phyloP scores from a whole-genome alignment of 1,284 basidiomycete species.

The Puccinia hordei region DNA sequence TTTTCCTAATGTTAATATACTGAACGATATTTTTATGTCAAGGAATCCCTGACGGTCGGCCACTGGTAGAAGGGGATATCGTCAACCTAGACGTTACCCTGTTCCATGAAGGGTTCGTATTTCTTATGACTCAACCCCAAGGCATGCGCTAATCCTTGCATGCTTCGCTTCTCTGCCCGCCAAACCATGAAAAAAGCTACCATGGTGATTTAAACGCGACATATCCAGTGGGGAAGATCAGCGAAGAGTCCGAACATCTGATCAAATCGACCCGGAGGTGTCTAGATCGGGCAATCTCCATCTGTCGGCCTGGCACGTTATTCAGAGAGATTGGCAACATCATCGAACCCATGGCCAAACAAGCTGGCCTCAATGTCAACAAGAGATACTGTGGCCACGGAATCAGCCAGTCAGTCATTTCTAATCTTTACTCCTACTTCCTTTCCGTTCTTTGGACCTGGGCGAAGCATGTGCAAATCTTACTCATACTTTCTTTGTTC shows the following conservation, averaged over 20 bases:
- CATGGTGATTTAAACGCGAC: conserved; percentile 85
- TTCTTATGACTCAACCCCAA: background rate
- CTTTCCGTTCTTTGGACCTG: conserved; percentile 64
- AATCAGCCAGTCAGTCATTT: conserved; percentile 66
- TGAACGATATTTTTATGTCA: conserved; percentile 10
- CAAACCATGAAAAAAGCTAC: conserved; percentile 62
- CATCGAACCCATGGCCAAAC: conserved; percentile 75
- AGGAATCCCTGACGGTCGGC: conserved; percentile 86
- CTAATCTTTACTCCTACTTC: conserved; percentile 61
- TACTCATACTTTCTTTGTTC: conserved; percentile 62
- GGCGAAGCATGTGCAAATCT: background rate
- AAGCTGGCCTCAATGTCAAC: conserved; percentile 78
- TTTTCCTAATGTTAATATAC: background rate
- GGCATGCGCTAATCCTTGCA: background rate
- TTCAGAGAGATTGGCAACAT: conserved; percentile 65
- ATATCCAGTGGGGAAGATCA: conserved; percentile 82
- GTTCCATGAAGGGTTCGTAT: conserved; percentile 60
- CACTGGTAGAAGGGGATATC: conserved; percentile 85
- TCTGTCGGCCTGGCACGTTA: conserved; percentile 55
- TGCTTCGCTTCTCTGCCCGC: conserved; percentile 17
- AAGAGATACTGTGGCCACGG: conserved; percentile 89
- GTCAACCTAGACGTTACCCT: conserved; percentile 76
- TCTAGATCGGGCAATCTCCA: conserved; percentile 76
- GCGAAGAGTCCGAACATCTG: conserved; percentile 77
- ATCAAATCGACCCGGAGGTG: conserved; percentile 77